Percentiles rank a stretch among this genome's conserved stretches.
These are phyloP conservation scores for Lodderomyces parapsilosis DNA, from an alignment of 1,139 yeast species.

Conservation along the genomic window DNA sequence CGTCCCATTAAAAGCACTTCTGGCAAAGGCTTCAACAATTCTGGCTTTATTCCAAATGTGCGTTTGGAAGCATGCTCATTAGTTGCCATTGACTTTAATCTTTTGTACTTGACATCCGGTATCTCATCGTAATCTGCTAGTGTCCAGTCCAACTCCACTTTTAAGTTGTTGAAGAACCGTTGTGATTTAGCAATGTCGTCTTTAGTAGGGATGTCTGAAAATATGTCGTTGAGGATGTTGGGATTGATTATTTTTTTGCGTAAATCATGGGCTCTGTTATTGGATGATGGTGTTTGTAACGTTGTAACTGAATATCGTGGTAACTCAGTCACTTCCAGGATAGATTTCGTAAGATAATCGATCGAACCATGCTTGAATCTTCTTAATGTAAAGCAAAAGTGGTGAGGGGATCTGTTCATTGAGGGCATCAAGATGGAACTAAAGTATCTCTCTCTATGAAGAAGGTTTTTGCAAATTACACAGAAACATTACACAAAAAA, in stretches of 20 bases:
- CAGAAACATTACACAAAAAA: background rate
- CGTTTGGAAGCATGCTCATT: constrained; percentile 21
- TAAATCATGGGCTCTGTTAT: constrained; percentile 1
- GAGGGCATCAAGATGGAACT: too few species aligned
- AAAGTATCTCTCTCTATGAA: too few species aligned
- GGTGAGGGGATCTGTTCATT: background rate
- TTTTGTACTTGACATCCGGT: constrained; percentile 53
- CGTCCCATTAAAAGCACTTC: constrained; percentile 69
- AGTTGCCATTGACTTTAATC: constrained; percentile 18
- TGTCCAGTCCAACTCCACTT: constrained; percentile 59
- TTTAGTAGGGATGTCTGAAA: constrained; percentile 11
- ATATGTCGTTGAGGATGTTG: constrained; percentile 6
- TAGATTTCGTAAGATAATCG: background rate
- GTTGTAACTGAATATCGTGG: background rate
- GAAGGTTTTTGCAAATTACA: too few species aligned
- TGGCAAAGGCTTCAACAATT: constrained; percentile 42
- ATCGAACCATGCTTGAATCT: background rate
- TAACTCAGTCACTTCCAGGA: background rate
- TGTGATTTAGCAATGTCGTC: constrained; percentile 17
- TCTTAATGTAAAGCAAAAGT: background rate
- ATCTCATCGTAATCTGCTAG: constrained; percentile 49
- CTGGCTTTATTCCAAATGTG: constrained; percentile 33
- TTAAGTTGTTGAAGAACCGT: constrained; percentile 44
- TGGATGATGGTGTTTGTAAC: background rate
- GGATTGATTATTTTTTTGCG: constrained; percentile 10